A percentile compares a stretch with the other conserved stretches of the same genome.
Evolutionary conservation across 176 grass and related monocot species (phyloP).

Genomic region (Avena insularis): DNA sequence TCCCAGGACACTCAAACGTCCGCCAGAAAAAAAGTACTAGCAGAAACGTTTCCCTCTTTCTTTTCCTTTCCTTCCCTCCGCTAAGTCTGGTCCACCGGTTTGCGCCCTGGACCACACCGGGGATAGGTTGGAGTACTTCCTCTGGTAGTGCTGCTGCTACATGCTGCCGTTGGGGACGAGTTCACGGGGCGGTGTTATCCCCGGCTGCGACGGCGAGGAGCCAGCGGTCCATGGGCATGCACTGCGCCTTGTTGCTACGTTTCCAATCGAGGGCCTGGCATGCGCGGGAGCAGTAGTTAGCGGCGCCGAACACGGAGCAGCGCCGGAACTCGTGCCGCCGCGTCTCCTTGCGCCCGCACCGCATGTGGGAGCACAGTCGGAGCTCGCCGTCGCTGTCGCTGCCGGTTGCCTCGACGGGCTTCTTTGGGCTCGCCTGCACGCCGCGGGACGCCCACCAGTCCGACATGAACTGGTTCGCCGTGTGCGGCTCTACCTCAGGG

Average conservation of each 20-base stretch:
- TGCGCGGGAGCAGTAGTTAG: constrained; percentile 92
- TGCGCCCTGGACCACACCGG: constrained; percentile 7
- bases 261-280: constrained; percentile 93
- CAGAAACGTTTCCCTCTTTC: background rate
- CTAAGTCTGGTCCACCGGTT: constrained; percentile 33
- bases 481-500: constrained; percentile 61
- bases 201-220: constrained; percentile 38
- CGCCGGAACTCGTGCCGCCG: constrained; percentile 87
- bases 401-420: background rate
- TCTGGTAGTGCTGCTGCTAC: background rate
- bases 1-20: constrained; percentile 1
- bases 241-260: constrained; percentile 58
- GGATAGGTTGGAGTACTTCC: background rate
- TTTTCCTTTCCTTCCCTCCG: background rate
- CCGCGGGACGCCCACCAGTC: constrained; percentile 60
- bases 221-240: constrained; percentile 66
- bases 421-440: background rate
- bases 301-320: constrained; percentile 83
- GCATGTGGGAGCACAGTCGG: constrained; percentile 64
- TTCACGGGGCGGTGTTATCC: constrained; percentile 13
- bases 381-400: constrained; percentile 26
- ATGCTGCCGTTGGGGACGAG: background rate
- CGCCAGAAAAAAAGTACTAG: background rate
- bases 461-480: constrained; percentile 72
- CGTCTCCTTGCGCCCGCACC: constrained; percentile 71